Evolutionary conservation across 2,329 filamentous ascomycete genomes (phyloP).

Genomic region (Hypoxylon sp.): DNA sequence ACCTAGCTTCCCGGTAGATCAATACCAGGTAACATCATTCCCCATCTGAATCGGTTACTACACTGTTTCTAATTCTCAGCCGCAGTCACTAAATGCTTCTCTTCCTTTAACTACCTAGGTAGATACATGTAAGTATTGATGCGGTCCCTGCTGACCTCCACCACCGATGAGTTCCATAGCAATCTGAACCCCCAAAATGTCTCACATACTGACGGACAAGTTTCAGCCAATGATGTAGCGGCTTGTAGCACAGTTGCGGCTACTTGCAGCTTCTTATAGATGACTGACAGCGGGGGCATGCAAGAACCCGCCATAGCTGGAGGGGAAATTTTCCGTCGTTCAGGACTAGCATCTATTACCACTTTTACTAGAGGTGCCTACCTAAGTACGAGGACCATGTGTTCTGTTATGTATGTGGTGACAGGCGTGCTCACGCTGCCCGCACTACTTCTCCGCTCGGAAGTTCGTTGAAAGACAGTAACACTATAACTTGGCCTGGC

Average conservation of each 20-base stretch:
- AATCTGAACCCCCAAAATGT: conserved; percentile 45
- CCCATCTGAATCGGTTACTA: conserved; percentile 15
- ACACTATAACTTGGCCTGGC: conserved; percentile 9
- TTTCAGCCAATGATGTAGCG: conserved; percentile 47
- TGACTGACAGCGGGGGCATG: conserved; percentile 53
- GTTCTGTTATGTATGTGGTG: conserved; percentile 29
- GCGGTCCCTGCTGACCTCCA: conserved; percentile 3
- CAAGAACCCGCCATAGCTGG: conserved; percentile 44
- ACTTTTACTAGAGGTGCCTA: conserved; percentile 8
- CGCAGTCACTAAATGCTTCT: conserved; percentile 16
- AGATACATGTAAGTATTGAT: conserved; percentile 12
- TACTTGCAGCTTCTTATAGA: conserved; percentile 49
- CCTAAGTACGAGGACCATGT: conserved; percentile 34
- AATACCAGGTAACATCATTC: not conserved
- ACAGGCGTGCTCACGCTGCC: conserved; percentile 23
- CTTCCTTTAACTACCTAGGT: conserved; percentile 2
- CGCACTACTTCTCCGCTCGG: conserved; percentile 28
- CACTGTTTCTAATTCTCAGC: conserved; percentile 13
- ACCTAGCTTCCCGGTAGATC: conserved; percentile 3
- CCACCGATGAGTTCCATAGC: conserved; percentile 28
- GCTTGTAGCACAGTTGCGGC: conserved; percentile 47
- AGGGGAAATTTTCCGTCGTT: conserved; percentile 49
- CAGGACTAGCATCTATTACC: conserved; percentile 29
- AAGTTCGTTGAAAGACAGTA: conserved; percentile 34
- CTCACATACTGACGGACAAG: conserved; percentile 42